phyloP scores from a whole-genome alignment of 345 rosid genomes.

The Citrus medica region DNA sequence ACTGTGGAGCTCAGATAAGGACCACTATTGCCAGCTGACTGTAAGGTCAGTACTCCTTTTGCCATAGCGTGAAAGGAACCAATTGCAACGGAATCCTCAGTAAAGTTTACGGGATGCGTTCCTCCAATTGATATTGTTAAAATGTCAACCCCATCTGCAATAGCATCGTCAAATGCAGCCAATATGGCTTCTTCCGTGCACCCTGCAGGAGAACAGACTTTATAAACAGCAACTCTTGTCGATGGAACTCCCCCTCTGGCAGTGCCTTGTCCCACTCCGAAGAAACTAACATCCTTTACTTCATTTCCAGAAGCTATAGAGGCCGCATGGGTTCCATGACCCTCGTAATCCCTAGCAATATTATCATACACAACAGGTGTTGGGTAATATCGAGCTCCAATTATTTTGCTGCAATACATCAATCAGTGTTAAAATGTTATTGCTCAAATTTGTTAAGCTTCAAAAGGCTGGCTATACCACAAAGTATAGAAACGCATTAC shows the following conservation, averaged over 20 bases:
- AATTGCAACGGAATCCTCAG: slow-evolving; percentile 22
- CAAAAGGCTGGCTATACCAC: too few species aligned
- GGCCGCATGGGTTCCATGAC: slow-evolving; percentile 64
- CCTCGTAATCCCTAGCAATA: slow-evolving; percentile 11
- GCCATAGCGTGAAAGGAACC: slow-evolving; percentile 49
- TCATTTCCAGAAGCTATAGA: slow-evolving; percentile 59
- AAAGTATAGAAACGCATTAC: too few species aligned
- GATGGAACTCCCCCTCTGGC: slow-evolving; percentile 63
- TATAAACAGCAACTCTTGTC: slow-evolving; percentile 47
- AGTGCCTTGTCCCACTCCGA: slow-evolving; percentile 46
- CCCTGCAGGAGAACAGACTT: background rate
- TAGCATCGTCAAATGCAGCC: slow-evolving; percentile 59
- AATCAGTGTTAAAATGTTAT: too few species aligned
- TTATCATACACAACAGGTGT: fast-evolving
- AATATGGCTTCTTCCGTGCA: slow-evolving; percentile 5
- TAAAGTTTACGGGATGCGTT: fast-evolving
- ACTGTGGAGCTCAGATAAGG: fast-evolving
- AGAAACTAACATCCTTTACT: slow-evolving; percentile 33
- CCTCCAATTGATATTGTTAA: slow-evolving; percentile 24
- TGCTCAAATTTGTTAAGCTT: too few species aligned
- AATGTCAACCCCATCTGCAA: slow-evolving; percentile 57
- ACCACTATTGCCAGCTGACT: slow-evolving; percentile 39
- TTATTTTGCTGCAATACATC: background rate
- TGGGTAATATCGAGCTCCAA: slow-evolving; percentile 35
- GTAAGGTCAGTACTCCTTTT: slow-evolving; percentile 43